Percentiles rank a stretch among this genome's conserved stretches.
These are phyloP conservation scores for Phytophthora citrophthora DNA, from an alignment of 352 stramenopile genomes.

Conservation along the genomic window DNA sequence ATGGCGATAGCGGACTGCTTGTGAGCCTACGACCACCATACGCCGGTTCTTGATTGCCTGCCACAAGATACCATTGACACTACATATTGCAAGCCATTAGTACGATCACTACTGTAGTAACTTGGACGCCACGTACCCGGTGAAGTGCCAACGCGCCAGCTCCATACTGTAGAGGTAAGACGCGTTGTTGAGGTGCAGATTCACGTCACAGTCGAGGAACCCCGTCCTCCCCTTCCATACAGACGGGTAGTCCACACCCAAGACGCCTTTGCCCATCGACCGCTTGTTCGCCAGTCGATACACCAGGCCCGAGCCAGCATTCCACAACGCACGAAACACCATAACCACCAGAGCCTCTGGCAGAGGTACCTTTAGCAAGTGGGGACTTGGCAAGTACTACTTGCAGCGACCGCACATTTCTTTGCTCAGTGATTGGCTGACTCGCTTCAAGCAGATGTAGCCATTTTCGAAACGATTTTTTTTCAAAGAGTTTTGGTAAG, in stretches of 20 bases:
- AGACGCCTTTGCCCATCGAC: slow-evolving; percentile 47
- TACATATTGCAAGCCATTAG: slow-evolving; percentile 7
- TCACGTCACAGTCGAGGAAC: slow-evolving; percentile 83
- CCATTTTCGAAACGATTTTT: too few species aligned
- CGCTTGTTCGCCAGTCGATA: slow-evolving; percentile 63
- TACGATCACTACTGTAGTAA: too few species aligned
- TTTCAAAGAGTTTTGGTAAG: too few species aligned
- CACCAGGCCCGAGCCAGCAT: slow-evolving; percentile 60
- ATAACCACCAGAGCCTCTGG: slow-evolving; percentile 25
- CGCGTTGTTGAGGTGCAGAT: slow-evolving; percentile 89
- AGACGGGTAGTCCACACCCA: slow-evolving; percentile 69
- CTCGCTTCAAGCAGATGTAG: slow-evolving; percentile 28
- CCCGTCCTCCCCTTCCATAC: slow-evolving; percentile 73
- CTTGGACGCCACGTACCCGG: slow-evolving; percentile 46
- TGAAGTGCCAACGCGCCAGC: slow-evolving; percentile 86
- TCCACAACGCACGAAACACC: slow-evolving; percentile 79
- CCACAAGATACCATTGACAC: slow-evolving; percentile 56
- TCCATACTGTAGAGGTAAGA: slow-evolving; percentile 87
- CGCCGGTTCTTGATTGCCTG: slow-evolving; percentile 67
- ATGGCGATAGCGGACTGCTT: slow-evolving; percentile 69
- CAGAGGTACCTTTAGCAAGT: neutral
- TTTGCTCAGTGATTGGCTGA: slow-evolving; percentile 13
- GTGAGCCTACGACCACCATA: slow-evolving; percentile 67
- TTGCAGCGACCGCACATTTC: slow-evolving; percentile 6
- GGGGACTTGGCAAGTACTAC: too few species aligned